Evolutionary conservation across 345 rosid species (phyloP).

Genomic region (Eucalyptus brandiana): DNA sequence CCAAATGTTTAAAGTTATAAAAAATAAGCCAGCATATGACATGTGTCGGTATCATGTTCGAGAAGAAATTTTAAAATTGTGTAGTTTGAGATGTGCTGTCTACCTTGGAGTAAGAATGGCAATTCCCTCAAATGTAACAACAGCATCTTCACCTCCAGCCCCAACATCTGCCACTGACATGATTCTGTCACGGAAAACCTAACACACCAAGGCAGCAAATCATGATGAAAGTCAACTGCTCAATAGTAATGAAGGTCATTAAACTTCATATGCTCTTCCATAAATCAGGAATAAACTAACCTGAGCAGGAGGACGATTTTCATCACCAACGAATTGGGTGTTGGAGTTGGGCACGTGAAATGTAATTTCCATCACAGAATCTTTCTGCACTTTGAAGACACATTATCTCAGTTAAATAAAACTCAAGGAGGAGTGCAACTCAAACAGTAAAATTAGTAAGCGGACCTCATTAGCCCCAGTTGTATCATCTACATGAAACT

Average conservation of each 20-base stretch:
- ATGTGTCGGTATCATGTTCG: background rate
- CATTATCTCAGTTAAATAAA: background rate
- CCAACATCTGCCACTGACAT: conserved; percentile 79
- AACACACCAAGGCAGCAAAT: background rate
- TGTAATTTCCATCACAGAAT: conserved; percentile 92
- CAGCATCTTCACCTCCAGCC: conserved; percentile 85
- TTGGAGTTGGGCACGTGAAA: conserved; percentile 85
- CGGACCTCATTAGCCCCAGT: conserved; percentile 94
- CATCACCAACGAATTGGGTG: conserved; percentile 91
- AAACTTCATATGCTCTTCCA: background rate
- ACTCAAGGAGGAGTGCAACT: background rate
- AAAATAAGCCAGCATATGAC: background rate
- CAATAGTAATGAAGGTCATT: background rate
- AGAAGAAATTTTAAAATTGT: background rate
- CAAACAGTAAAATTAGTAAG: background rate
- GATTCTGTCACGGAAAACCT: conserved; percentile 79
- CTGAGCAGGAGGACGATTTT: conserved; percentile 81
- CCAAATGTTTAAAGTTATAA: background rate
- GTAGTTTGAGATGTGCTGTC: background rate
- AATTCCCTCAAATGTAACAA: conserved; percentile 83
- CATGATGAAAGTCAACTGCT: background rate
- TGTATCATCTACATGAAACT: conserved; percentile 97
- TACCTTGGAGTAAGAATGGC: conserved; percentile 97
- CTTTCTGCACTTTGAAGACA: conserved; percentile 47
- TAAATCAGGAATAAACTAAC: conserved; percentile 14